Conservation (phyloP, 1,139 yeast species). For the Saccharomyces uvarum region DNA sequence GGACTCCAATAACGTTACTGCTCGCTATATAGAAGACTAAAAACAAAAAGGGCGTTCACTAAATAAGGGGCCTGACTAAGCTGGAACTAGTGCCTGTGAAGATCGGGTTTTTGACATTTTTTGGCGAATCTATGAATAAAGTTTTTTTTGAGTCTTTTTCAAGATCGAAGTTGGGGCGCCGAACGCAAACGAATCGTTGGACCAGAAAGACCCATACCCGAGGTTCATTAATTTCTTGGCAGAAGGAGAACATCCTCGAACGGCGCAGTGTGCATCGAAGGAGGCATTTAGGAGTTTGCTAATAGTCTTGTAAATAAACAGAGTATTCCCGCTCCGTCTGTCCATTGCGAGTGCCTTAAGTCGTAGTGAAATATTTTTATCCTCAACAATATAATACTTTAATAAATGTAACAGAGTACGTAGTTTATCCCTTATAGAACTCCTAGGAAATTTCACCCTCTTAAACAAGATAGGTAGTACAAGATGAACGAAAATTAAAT, state of each 20-base stretch:
- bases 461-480: not conserved
- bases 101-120: not conserved
- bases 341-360: not conserved
- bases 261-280: not conserved
- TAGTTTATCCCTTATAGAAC: not conserved
- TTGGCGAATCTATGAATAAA: not conserved
- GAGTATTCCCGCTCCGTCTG: not conserved
- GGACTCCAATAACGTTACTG: not conserved
- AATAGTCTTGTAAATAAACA: not conserved
- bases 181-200: not conserved
- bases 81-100: not conserved
- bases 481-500: not conserved
- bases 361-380: not conserved
- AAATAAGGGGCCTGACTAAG: not conserved
- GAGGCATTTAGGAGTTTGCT: not conserved
- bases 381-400: not conserved
- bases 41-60: not conserved
- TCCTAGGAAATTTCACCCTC: not conserved
- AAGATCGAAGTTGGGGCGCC: not conserved
- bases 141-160: not conserved
- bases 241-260: not conserved
- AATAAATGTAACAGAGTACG: no score
- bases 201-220: not conserved
- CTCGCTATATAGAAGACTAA: not conserved
- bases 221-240: not conserved